These are phyloP conservation scores for Infundibulicybe gibba DNA, from an alignment of 768 basidiomycete genomes.

Conservation along the genomic window DNA sequence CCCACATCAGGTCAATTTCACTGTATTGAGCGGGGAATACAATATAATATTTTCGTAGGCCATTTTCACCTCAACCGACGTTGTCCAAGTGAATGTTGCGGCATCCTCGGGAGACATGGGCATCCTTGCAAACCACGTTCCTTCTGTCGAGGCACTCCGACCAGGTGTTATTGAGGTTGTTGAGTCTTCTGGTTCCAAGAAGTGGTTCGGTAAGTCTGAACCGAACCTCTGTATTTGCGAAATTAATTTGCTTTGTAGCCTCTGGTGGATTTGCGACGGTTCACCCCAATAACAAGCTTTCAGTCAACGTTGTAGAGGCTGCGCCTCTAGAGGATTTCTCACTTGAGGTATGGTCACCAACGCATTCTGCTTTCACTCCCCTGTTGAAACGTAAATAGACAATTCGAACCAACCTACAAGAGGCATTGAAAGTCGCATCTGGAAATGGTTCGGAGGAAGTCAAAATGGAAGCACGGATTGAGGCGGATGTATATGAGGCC, in stretches of 20 bases:
- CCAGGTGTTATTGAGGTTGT: conserved; percentile 95
- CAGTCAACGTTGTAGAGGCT: conserved; percentile 96
- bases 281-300: conserved; percentile 94
- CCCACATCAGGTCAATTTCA: conserved; percentile 79
- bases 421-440: conserved; percentile 76
- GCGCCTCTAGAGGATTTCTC: conserved; percentile 92
- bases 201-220: conserved; percentile 85
- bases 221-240: neutral
- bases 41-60: conserved; percentile 45
- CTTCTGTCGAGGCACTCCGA: conserved; percentile 93
- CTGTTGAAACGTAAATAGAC: conserved; percentile 49
- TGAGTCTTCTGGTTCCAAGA: conserved; percentile 80
- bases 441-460: conserved; percentile 91
- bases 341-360: conserved; percentile 60
- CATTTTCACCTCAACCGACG: conserved; percentile 87
- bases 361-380: neutral
- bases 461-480: conserved; percentile 90
- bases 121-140: conserved; percentile 97
- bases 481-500: conserved; percentile 95
- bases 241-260: conserved; percentile 41
- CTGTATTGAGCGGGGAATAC: neutral
- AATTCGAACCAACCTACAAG: conserved; percentile 83
- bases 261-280: conserved; percentile 97
- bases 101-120: conserved; percentile 98
- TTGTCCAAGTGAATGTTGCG: conserved; percentile 92